Percentiles rank a stretch among this genome's conserved stretches.
Conservation (phyloP, 345 rosid genomes). For the Kandelia obovata region DNA sequence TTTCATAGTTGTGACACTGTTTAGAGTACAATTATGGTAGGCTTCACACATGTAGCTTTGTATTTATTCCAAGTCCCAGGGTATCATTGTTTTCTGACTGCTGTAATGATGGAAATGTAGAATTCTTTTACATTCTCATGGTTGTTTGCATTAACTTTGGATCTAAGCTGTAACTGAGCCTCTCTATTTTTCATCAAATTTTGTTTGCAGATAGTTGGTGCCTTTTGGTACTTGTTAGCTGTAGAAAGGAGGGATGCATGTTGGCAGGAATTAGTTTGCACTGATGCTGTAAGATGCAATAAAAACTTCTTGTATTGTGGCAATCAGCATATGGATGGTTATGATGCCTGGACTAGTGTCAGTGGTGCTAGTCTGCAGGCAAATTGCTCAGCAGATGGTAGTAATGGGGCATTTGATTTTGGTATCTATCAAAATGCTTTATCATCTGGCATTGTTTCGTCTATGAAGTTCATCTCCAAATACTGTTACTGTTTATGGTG, state of each 20-base stretch:
- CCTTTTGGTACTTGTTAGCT: slow-evolving; percentile 89
- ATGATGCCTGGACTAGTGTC: slow-evolving; percentile 41
- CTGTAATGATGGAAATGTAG: not conserved
- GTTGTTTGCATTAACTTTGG: too few relatives aligned
- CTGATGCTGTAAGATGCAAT: slow-evolving; percentile 25
- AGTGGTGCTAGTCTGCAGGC: slow-evolving; percentile 30
- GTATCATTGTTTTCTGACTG: slow-evolving; percentile 7
- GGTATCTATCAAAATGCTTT: slow-evolving; percentile 72
- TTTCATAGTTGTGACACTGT: too few relatives aligned
- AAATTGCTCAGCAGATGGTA: slow-evolving; percentile 36
- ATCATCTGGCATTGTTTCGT: slow-evolving; percentile 69
- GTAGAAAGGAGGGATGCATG: slow-evolving; percentile 78
- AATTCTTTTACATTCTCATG: too few relatives aligned
- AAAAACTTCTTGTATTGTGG: slow-evolving; percentile 70
- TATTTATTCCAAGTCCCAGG: not conserved
- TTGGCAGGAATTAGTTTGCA: slow-evolving; percentile 59
- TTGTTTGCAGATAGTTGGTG: slow-evolving; percentile 74
- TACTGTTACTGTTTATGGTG: slow-evolving; percentile 93
- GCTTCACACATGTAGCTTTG: too few relatives aligned
- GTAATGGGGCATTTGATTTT: slow-evolving; percentile 56
- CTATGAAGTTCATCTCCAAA: slow-evolving; percentile 66
- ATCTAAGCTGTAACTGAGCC: not conserved
- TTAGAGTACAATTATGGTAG: too few relatives aligned
- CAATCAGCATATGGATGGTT: slow-evolving; percentile 46
- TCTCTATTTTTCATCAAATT: not conserved